phyloP scores from a whole-genome alignment of 306 rosid genomes.

The Vigna nakashimae region DNA sequence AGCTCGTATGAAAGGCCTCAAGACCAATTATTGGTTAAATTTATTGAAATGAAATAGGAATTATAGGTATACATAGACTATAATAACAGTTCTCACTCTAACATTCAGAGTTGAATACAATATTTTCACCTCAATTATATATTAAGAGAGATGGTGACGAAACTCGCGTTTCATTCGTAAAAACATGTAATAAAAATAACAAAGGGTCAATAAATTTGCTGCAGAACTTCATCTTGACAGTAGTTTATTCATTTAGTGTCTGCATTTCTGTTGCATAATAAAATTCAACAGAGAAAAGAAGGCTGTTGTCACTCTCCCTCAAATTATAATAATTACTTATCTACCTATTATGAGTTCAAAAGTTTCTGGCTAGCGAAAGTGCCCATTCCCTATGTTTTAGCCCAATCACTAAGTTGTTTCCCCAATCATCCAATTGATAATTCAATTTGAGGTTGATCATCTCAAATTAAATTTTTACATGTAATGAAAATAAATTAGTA shows the following conservation, averaged over 20 bases:
- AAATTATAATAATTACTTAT: not conserved
- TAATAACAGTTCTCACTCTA: not conserved
- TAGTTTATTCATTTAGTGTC: not conserved
- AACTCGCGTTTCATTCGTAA: not conserved
- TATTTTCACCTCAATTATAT: not conserved
- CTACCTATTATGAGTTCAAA: constrained; percentile 3
- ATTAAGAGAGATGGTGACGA: not conserved
- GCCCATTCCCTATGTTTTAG: not conserved
- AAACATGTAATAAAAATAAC: constrained; percentile 2
- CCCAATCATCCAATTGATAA: not conserved
- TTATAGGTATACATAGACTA: not conserved
- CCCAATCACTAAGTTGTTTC: not conserved
- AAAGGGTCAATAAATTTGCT: constrained; percentile 2
- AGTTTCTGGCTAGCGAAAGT: not conserved
- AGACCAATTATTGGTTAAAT: constrained; percentile 14
- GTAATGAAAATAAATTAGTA: not conserved
- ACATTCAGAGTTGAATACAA: not conserved
- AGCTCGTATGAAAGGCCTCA: not conserved
- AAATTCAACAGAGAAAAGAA: not conserved
- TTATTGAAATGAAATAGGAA: not conserved
- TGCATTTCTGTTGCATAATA: not conserved
- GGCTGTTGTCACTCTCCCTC: not conserved
- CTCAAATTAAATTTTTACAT: not conserved
- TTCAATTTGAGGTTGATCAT: not conserved
- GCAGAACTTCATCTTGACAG: not conserved